Percentiles rank a stretch among this genome's conserved stretches.
phyloP scores from a whole-genome alignment of 345 rosid species.

The Eucalyptus polybractea region DNA sequence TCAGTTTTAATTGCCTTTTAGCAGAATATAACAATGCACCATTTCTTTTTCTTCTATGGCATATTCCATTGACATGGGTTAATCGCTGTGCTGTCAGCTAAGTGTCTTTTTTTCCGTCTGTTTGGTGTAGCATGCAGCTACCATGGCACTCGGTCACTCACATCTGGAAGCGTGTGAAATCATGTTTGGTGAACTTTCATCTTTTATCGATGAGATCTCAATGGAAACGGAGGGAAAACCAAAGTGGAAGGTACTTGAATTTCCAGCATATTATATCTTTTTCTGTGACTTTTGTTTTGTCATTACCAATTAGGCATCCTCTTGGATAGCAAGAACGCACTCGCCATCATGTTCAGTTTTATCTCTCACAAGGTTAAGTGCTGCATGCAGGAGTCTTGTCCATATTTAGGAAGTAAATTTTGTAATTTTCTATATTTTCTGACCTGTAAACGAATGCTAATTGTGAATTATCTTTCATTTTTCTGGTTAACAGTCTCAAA shows the following conservation, averaged over 20 bases:
- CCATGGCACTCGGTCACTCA: slow-evolving; percentile 96
- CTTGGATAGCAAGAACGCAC: background rate
- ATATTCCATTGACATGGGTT: background rate
- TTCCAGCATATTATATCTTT: background rate
- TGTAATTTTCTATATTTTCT: background rate
- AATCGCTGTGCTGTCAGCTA: background rate
- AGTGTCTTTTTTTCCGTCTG: slow-evolving; percentile 1
- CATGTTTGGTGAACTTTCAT: slow-evolving; percentile 82
- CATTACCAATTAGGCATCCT: background rate
- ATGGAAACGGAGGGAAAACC: slow-evolving; percentile 87
- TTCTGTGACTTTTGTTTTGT: background rate
- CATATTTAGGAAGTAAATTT: background rate
- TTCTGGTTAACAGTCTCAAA: slow-evolving; percentile 55
- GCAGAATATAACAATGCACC: background rate
- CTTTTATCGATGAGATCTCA: slow-evolving; percentile 90
- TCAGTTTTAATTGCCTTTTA: background rate
- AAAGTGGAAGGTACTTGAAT: slow-evolving; percentile 80
- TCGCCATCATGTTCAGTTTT: background rate
- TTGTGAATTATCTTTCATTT: background rate
- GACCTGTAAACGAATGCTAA: background rate
- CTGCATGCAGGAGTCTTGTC: background rate
- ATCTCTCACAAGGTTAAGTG: background rate
- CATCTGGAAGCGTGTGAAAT: slow-evolving; percentile 96
- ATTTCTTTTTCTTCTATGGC: background rate
- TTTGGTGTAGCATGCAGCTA: slow-evolving; percentile 71